A percentile compares a stretch with the other conserved stretches of the same genome.
Conservation (phyloP, 306 rosid genomes). For the Benincasa hispida region DNA sequence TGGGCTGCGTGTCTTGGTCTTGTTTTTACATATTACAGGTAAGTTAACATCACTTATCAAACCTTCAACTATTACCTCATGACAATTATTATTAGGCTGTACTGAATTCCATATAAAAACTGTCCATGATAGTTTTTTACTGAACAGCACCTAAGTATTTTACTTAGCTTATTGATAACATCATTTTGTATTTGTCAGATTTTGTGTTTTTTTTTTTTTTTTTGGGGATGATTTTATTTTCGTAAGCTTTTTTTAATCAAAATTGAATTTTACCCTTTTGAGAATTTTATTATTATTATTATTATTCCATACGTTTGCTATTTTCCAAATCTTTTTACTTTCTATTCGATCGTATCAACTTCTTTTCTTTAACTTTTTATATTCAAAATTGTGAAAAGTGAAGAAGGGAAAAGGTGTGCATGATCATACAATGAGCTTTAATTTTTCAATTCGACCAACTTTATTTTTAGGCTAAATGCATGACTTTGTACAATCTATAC, state of each 20-base stretch:
- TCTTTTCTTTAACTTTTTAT: neutral
- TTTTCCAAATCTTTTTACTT: neutral
- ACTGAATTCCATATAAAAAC: too few relatives aligned
- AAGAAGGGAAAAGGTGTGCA: neutral
- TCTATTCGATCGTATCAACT: too few relatives aligned
- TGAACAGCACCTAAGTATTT: too few relatives aligned
- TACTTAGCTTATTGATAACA: neutral
- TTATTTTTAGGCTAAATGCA: too few relatives aligned
- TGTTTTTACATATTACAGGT: conserved; percentile 52
- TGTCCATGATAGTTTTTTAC: too few relatives aligned
- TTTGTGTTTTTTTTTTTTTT: too few relatives aligned
- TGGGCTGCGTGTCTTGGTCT: conserved; percentile 62
- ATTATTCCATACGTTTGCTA: neutral
- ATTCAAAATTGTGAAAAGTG: neutral
- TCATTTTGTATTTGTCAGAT: too few relatives aligned
- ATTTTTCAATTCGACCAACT: too few relatives aligned
- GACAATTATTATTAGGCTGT: too few relatives aligned
- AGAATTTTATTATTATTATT: neutral
- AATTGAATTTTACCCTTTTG: neutral
- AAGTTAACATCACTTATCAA: neutral
- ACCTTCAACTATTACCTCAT: neutral
- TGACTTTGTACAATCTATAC: too few relatives aligned
- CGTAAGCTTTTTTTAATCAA: neutral
- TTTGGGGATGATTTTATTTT: too few relatives aligned
- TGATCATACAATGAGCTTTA: too few relatives aligned